phyloP scores from a whole-genome alignment of 768 basidiomycete species.

The Leccinellum albellum region DNA sequence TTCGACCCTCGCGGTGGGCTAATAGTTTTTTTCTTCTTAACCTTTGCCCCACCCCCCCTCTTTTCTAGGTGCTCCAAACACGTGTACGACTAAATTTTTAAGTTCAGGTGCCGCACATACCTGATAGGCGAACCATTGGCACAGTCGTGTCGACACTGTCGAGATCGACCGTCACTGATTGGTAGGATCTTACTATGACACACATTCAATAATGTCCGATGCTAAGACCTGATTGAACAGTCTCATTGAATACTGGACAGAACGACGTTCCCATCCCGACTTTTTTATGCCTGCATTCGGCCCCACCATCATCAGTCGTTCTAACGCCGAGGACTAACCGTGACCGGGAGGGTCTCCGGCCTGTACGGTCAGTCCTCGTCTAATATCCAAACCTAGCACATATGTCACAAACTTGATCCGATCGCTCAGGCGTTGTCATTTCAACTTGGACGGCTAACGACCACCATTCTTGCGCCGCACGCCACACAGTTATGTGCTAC shows the following conservation, averaged over 20 bases:
- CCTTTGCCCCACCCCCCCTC: not conserved
- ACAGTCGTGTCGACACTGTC: not conserved
- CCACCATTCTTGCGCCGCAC: too few relatives aligned
- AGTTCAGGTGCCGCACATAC: not conserved
- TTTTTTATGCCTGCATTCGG: not conserved
- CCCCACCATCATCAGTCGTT: not conserved
- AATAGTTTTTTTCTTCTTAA: not conserved
- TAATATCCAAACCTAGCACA: too few relatives aligned
- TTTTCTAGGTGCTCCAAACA: not conserved
- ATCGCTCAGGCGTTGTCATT: too few relatives aligned
- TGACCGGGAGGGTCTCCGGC: not conserved
- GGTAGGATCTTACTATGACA: not conserved
- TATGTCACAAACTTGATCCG: too few relatives aligned
- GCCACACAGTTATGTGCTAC: too few relatives aligned
- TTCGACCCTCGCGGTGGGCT: slow-evolving; percentile 62
- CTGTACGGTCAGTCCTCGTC: not conserved
- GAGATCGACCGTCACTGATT: not conserved
- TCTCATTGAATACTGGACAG: not conserved
- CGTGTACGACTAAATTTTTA: not conserved
- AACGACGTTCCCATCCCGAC: not conserved
- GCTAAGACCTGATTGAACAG: not conserved
- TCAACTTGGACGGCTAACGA: too few relatives aligned
- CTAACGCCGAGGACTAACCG: not conserved
- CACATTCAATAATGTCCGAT: not conserved
- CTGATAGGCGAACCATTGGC: not conserved